A percentile compares a stretch with the other conserved stretches of the same genome.
Conservation (phyloP, 2,329 filamentous ascomycete species). For the Cryphonectria carpinicola region DNA sequence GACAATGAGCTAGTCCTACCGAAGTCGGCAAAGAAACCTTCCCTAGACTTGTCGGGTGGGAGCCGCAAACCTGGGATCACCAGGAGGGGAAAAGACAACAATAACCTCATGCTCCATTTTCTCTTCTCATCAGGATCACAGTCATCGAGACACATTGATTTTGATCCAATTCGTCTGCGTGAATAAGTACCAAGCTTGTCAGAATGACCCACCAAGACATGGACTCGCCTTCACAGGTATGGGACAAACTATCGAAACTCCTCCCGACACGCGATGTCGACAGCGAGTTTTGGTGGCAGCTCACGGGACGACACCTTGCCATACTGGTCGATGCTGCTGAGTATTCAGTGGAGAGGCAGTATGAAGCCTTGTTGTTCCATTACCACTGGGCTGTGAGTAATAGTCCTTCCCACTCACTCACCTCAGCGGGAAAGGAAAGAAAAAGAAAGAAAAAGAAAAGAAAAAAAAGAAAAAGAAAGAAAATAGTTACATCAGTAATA, state of each 20-base stretch:
- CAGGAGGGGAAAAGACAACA: not conserved
- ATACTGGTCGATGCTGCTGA: not conserved
- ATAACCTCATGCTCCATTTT: not conserved
- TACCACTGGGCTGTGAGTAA: slow-evolving; percentile 2
- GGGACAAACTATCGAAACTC: not conserved
- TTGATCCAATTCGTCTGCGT: not conserved
- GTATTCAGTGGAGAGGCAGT: not conserved
- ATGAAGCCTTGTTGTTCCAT: slow-evolving; percentile 3
- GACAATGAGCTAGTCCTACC: not conserved
- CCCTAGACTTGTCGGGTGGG: not conserved
- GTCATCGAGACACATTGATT: not conserved
- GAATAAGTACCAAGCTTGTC: not conserved
- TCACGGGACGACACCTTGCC: not conserved
- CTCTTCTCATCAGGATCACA: not conserved
- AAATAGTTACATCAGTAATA: rapidly evolving
- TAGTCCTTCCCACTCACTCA: not conserved
- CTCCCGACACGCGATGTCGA: not conserved
- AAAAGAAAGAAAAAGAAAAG: no score
- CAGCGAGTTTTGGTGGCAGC: slow-evolving; percentile 4
- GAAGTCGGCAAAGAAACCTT: not conserved
- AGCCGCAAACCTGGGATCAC: not conserved
- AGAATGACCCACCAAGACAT: not conserved
- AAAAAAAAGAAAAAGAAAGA: not conserved
- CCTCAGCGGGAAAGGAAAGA: no score
- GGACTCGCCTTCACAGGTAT: not conserved